Evolutionary conservation across 495 filamentous ascomycete genomes (phyloP).

Genomic region (Aspergillus cristatus): DNA sequence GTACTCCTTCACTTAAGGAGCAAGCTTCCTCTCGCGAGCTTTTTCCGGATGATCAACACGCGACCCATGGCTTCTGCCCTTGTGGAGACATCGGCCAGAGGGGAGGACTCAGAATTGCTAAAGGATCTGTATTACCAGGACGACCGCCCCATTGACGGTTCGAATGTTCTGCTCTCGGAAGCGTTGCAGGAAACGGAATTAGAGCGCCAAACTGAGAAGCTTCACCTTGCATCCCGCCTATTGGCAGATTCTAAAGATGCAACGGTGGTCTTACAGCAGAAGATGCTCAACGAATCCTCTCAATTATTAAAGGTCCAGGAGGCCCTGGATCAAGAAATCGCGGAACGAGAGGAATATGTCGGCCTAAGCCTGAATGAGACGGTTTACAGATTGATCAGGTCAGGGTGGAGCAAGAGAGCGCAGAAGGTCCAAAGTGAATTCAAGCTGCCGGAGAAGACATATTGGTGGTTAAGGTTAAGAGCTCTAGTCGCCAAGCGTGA

Average conservation of each 20-base stretch:
- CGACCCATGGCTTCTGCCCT: conserved; percentile 82
- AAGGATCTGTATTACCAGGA: conserved; percentile 98
- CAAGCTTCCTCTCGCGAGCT: conserved; percentile 80
- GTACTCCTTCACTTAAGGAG: conserved; percentile 84
- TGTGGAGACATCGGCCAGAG: conserved; percentile 71
- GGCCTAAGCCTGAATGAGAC: conserved; percentile 87
- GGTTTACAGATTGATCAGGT: conserved; percentile 67
- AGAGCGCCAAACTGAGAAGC: conserved; percentile 63
- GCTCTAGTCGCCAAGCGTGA: conserved; percentile 82
- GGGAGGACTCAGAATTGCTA: conserved; percentile 70
- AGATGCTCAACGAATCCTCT: conserved; percentile 65
- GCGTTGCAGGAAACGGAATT: conserved; percentile 58
- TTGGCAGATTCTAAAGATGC: conserved; percentile 77
- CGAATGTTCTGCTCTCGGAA: conserved; percentile 77
- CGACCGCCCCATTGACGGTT: conserved; percentile 81
- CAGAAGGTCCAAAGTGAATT: conserved; percentile 85
- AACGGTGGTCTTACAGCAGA: conserved; percentile 54
- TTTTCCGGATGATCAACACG: conserved; percentile 86
- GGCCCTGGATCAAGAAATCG: conserved; percentile 69
- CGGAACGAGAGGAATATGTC: conserved; percentile 53
- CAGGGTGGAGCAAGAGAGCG: conserved; percentile 68
- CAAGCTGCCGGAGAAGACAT: conserved; percentile 80
- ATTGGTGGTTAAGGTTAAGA: conserved; percentile 84
- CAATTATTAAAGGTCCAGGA: conserved; percentile 79
- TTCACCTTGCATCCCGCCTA: conserved; percentile 73